Evolutionary conservation across 106 monocot genomes (phyloP).

Genomic region (Vanilla planifolia): DNA sequence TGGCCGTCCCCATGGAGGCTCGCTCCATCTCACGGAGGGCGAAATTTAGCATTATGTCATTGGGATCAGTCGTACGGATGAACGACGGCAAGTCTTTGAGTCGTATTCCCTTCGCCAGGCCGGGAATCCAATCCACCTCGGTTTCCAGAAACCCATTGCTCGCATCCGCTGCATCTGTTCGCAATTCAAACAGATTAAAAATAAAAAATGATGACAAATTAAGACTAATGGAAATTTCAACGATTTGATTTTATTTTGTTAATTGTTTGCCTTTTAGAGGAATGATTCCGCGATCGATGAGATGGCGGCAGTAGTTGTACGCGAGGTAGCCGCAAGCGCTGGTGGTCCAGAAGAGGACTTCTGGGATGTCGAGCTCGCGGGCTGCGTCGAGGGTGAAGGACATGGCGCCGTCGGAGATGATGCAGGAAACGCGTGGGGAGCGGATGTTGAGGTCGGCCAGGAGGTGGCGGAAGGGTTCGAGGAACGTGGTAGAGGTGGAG

Average conservation of each 20-base stretch:
- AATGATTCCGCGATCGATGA: slow-evolving; percentile 3
- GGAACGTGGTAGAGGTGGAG: slow-evolving; percentile 8
- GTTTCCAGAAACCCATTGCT: slow-evolving; percentile 13
- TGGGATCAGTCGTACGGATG: slow-evolving; percentile 3
- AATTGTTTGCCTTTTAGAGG: slow-evolving; percentile 3
- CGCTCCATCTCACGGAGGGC: background rate
- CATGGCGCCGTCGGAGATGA: slow-evolving; percentile 14
- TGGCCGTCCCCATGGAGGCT: background rate
- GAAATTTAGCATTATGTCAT: slow-evolving; percentile 8
- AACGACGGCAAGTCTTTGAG: slow-evolving; percentile 6
- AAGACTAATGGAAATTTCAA: no score
- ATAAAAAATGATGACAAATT: no score
- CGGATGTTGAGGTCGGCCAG: background rate
- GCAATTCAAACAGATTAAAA: no score
- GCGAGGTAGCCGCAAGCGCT: slow-evolving; percentile 13
- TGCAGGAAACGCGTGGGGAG: slow-evolving; percentile 3
- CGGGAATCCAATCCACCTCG: background rate
- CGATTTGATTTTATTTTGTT: no score
- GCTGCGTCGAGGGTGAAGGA: slow-evolving; percentile 17
- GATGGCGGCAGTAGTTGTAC: background rate
- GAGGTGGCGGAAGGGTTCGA: slow-evolving; percentile 7
- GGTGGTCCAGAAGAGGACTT: background rate
- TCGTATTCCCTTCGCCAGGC: background rate
- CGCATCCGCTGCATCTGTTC: background rate
- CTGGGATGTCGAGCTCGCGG: slow-evolving; percentile 4